These are phyloP conservation scores for Chlorella sp. DNA, from an alignment of 139 green algal genomes.

Conservation along the genomic window DNA sequence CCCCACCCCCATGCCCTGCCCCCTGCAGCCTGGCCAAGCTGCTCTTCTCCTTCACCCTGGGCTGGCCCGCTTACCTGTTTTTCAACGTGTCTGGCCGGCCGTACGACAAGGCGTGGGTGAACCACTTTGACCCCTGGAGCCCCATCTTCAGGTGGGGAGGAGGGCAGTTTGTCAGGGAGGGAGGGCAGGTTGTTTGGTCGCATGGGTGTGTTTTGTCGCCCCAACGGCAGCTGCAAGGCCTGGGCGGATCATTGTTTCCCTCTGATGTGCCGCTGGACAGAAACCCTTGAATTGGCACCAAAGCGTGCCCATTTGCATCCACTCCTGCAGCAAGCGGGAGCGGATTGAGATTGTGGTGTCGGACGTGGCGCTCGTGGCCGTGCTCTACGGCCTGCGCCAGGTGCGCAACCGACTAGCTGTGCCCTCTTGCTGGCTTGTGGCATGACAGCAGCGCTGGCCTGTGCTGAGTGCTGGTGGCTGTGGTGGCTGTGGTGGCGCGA, in stretches of 20 bases:
- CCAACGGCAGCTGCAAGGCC: too few species aligned
- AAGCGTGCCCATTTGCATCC: too few species aligned
- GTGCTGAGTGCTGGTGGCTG: too few species aligned
- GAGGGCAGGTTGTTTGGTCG: too few species aligned
- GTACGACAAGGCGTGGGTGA: slow-evolving; percentile 66
- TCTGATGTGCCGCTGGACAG: too few species aligned
- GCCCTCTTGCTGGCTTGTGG: too few species aligned
- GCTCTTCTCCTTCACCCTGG: slow-evolving; percentile 65
- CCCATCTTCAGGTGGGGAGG: slow-evolving; percentile 77
- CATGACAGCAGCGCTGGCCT: too few species aligned
- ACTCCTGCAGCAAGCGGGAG: slow-evolving; percentile 67
- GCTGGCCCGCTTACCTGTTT: slow-evolving; percentile 88
- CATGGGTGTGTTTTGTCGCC: too few species aligned
- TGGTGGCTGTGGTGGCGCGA: too few species aligned
- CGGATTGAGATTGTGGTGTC: slow-evolving; percentile 71
- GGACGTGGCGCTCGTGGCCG: slow-evolving; percentile 62
- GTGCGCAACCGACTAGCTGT: neutral
- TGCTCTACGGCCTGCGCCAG: slow-evolving; percentile 57
- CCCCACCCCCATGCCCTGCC: neutral
- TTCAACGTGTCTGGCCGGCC: slow-evolving; percentile 76
- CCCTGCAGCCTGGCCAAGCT: slow-evolving; percentile 54
- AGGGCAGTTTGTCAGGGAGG: too few species aligned
- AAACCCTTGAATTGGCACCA: too few species aligned
- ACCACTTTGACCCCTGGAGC: slow-evolving; percentile 89
- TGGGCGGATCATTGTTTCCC: too few species aligned